Evolutionary conservation across 139 green algal genomes (phyloP).

Genomic region (Nannochloris sp.): DNA sequence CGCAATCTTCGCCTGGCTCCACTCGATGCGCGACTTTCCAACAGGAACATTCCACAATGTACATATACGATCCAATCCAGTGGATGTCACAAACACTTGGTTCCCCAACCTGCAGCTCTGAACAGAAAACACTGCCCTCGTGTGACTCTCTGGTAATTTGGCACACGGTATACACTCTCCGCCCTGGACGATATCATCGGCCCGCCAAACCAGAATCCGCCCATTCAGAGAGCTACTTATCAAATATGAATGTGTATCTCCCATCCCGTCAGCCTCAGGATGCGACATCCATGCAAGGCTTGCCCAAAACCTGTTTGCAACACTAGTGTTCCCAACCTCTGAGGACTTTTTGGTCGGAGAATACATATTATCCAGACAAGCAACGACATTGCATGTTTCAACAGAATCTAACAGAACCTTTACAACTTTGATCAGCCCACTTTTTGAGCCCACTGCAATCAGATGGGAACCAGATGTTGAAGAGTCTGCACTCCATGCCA

Average conservation of each 20-base stretch:
- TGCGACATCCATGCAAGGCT: neutral
- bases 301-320: conserved; percentile 1
- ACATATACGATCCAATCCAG: neutral
- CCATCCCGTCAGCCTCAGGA: neutral
- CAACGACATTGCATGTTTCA: too few relatives aligned
- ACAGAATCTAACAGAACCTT: too few relatives aligned
- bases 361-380: too few relatives aligned
- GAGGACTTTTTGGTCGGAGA: too few relatives aligned
- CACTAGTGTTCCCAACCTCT: neutral
- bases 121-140: conserved; percentile 3
- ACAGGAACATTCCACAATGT: neutral
- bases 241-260: neutral
- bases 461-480: too few relatives aligned
- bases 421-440: too few relatives aligned
- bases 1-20: neutral
- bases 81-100: neutral
- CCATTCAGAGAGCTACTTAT: neutral
- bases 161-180: neutral
- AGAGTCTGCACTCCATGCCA: too few relatives aligned
- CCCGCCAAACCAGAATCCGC: neutral
- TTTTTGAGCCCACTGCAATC: too few relatives aligned
- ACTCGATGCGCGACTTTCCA: too few relatives aligned
- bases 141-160: conserved; percentile 1
- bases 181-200: neutral
- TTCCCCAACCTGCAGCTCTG: neutral